Base-by-base conservation (phyloP, 2,329 filamentous ascomycete genomes). In the Pseudogymnoascus sp. region DNA sequence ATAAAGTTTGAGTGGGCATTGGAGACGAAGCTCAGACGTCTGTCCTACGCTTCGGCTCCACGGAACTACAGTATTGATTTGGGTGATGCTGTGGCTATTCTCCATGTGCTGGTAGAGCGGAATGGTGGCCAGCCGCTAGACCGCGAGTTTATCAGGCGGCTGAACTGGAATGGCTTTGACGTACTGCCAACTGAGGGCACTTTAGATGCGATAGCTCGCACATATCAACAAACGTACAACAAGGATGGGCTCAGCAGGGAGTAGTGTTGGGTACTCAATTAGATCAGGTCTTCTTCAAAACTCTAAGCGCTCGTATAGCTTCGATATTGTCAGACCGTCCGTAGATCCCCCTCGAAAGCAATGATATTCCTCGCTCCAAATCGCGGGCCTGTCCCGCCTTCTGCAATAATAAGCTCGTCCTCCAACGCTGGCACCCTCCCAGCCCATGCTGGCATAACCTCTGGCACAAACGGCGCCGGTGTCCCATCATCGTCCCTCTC, bases 401-500 rank as follows among this genome's bases (percentile, higher is more conserved):
- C 51, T 3, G 6, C 6, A 13, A 57, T 19, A 34, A 34, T 8
- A 57, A 57, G 51, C 51, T 34, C 28, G 10, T 57, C 51, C 10
- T 19, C 25, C 16, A 57, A n/a, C 4, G 51, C 25, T 14, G 25
- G 25, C 10, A 34, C 51, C 3, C 51, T 19, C 8, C 4, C n/a
- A 4, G n/a, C 11, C 51, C 51, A 57, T 2, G 25, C 51, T 13
- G 51, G 51, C n/a, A 57, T 21, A 62, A 65, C 65, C 13, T 25
- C 34, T 64, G 31, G 62, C 16, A n/a, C 65, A 43, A 62, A 70
- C 54, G 36, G 67, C 65, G 61, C 66, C 51, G 25, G 37, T 8
- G 51, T 70, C 66, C 45, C 70, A 63, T 41, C 67, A 37, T 60
- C 60, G n/a, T n/a, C 63, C n/a, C 43, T 65, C 8, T 60, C 68